Evolutionary conservation across 2,329 filamentous ascomycete genomes (phyloP).

Genomic region (Amauroascus niger): DNA sequence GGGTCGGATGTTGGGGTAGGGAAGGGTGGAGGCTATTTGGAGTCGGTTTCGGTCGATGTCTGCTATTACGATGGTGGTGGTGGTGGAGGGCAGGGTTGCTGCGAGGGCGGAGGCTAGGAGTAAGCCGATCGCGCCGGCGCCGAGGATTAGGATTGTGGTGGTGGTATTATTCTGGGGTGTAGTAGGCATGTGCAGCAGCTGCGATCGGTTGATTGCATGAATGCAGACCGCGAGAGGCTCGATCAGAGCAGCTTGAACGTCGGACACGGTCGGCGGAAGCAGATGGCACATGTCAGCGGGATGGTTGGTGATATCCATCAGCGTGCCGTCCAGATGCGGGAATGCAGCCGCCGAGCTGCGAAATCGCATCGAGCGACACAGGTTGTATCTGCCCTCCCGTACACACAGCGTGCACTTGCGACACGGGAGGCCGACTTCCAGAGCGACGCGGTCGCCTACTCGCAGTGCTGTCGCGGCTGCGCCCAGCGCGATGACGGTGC

Average conservation of each 20-base stretch:
- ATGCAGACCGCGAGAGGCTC: conserved; percentile 53
- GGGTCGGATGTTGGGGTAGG: conserved; percentile 28
- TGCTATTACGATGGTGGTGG: conserved; percentile 47
- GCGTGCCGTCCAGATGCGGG: conserved; percentile 54
- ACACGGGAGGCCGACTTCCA: conserved; percentile 86
- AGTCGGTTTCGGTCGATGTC: conserved; percentile 51
- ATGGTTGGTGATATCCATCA: conserved; percentile 54
- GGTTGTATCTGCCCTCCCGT: conserved; percentile 51
- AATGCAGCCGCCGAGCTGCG: conserved; percentile 51
- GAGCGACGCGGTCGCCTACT: conserved; percentile 73
- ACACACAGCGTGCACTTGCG: conserved; percentile 50
- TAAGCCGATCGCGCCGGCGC: conserved; percentile 52
- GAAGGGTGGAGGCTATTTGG: conserved; percentile 43
- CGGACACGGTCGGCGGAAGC: conserved; percentile 44
- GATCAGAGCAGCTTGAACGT: conserved; percentile 49
- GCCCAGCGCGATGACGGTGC: conserved; percentile 65
- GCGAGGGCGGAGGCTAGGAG: conserved; percentile 50
- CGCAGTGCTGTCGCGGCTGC: conserved; percentile 45
- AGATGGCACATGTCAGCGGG: conserved; percentile 51
- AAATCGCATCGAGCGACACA: conserved; percentile 51
- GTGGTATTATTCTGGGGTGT: not conserved
- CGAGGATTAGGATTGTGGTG: conserved; percentile 48
- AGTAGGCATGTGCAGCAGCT: conserved; percentile 28
- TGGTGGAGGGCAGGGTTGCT: conserved; percentile 46
- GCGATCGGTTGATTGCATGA: conserved; percentile 49